phyloP scores from a whole-genome alignment of 176 grass and related monocot species.

The Oryza meridionalis region DNA sequence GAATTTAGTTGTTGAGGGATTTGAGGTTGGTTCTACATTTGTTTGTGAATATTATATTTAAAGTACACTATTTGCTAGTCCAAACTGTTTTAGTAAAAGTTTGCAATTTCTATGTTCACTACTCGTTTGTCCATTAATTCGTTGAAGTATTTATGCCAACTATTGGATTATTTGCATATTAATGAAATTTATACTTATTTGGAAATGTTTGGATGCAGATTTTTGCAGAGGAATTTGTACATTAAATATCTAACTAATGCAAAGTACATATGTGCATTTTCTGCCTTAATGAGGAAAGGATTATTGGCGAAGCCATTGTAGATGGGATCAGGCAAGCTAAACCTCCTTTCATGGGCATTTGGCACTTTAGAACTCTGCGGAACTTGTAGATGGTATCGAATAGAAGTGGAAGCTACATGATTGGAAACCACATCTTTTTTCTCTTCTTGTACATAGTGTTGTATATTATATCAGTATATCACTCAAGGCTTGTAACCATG shows the following conservation, averaged over 20 bases:
- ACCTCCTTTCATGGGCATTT: constrained; percentile 16
- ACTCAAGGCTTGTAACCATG: constrained; percentile 13
- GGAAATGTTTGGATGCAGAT: neutral
- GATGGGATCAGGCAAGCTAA: constrained; percentile 27
- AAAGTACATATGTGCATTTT: constrained; percentile 20
- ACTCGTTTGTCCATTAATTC: neutral
- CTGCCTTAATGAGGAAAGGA: neutral
- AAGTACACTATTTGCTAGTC: neutral
- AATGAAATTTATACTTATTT: neutral
- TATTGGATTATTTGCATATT: neutral
- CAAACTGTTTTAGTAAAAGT: neutral
- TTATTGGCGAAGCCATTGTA: neutral
- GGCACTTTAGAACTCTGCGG: neutral
- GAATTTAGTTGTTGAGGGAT: neutral
- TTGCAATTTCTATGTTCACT: constrained; percentile 2
- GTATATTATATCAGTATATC: constrained; percentile 31
- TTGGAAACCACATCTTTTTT: neutral
- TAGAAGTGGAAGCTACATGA: constrained; percentile 6
- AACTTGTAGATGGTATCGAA: constrained; percentile 9
- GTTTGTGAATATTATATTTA: neutral
- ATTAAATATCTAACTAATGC: neutral
- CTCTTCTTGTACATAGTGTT: constrained; percentile 22
- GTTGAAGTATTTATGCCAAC: neutral
- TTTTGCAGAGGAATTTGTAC: neutral
- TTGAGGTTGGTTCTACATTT: neutral